Percentiles rank a stretch among this genome's conserved stretches.
Evolutionary conservation across 2,329 filamentous ascomycete species (phyloP).

Genomic region (Cercospora beticola): DNA sequence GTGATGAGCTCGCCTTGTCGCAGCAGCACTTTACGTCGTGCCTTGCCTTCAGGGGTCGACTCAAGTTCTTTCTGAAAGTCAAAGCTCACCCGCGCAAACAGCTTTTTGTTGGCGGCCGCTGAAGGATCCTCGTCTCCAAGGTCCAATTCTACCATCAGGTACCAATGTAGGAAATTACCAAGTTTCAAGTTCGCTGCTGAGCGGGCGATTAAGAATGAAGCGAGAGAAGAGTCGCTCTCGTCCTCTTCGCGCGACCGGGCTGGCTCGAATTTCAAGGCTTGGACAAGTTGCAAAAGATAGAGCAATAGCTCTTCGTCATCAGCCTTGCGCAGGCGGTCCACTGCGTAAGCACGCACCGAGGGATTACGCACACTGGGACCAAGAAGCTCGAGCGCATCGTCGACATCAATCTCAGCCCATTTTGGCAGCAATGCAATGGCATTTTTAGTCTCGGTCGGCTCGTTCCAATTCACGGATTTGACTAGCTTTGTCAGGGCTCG

Average conservation of each 20-base stretch:
- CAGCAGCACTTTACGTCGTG: constrained; percentile 71
- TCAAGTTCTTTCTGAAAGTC: constrained; percentile 92
- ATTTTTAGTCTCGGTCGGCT: constrained; percentile 79
- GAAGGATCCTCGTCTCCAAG: constrained; percentile 63
- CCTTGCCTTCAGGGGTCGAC: constrained; percentile 66
- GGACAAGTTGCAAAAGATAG: constrained; percentile 90
- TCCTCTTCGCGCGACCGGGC: constrained; percentile 44
- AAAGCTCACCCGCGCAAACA: constrained; percentile 91
- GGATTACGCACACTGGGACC: constrained; percentile 89
- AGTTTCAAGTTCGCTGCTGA: constrained; percentile 86
- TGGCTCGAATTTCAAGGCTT: constrained; percentile 91
- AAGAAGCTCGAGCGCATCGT: constrained; percentile 90
- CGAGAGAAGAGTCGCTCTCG: constrained; percentile 76
- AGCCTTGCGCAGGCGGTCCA: constrained; percentile 85
- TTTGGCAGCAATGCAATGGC: constrained; percentile 85
- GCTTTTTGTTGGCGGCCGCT: constrained; percentile 64
- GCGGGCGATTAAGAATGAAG: constrained; percentile 82
- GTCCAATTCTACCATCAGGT: constrained; percentile 95
- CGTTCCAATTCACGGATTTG: constrained; percentile 94
- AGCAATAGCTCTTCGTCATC: constrained; percentile 88
- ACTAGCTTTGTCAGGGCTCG: constrained; percentile 87
- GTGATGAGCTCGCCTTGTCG: constrained; percentile 88
- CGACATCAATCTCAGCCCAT: constrained; percentile 96
- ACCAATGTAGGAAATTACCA: constrained; percentile 97
- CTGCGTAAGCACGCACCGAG: constrained; percentile 86